A percentile compares a stretch with the other conserved stretches of the same genome.
Conservation (phyloP, 257 asterid species). For the Solanum arcanum region DNA sequence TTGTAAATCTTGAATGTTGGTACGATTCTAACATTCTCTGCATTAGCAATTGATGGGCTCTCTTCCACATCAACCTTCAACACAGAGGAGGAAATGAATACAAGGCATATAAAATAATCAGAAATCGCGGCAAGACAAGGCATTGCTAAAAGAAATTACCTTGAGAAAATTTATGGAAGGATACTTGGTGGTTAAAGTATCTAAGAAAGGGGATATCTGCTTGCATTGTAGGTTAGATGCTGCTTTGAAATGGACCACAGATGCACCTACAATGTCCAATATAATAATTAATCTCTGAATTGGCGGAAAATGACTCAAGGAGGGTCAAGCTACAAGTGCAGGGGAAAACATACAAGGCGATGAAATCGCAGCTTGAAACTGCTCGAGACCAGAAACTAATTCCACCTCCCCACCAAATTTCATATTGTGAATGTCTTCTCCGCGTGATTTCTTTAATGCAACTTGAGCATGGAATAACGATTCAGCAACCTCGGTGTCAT, state of each 20-base stretch:
- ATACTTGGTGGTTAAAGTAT: neutral
- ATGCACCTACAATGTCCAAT: conserved; percentile 4
- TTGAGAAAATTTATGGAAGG: conserved; percentile 19
- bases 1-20: conserved; percentile 82
- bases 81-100: neutral
- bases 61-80: conserved; percentile 74
- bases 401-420: conserved; percentile 68
- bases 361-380: conserved; percentile 56
- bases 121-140: neutral
- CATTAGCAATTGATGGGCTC: conserved; percentile 36
- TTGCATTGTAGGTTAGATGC: conserved; percentile 11
- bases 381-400: conserved; percentile 47
- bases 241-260: conserved; percentile 8
- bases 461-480: conserved; percentile 52
- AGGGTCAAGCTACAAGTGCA: neutral
- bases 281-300: neutral
- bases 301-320: neutral
- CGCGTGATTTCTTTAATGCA: conserved; percentile 46
- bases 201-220: conserved; percentile 10
- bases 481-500: conserved; percentile 57
- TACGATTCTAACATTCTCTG: conserved; percentile 57
- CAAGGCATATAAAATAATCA: neutral
- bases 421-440: conserved; percentile 53
- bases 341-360: conserved; percentile 33
- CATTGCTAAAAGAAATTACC: neutral